These are phyloP conservation scores for Candida silvicultrix DNA, from an alignment of 805 yeast species.

Conservation along the genomic window DNA sequence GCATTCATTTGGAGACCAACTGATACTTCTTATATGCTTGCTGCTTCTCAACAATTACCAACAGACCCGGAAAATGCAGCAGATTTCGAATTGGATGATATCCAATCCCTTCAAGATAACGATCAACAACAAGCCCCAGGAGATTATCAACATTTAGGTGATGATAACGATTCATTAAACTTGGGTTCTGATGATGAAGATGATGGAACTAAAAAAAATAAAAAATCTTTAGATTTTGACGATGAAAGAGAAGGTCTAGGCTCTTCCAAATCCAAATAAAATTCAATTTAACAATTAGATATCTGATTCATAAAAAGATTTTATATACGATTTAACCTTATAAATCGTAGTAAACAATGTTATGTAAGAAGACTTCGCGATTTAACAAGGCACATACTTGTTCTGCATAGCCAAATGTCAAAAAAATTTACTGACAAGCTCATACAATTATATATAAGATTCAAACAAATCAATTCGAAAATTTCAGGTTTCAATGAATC, in stretches of 20 bases:
- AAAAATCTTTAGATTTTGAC: constrained; percentile 2
- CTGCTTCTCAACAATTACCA: constrained; percentile 89
- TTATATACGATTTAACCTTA: no score
- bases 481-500: no score
- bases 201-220: constrained; percentile 1
- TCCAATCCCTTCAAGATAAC: constrained; percentile 37
- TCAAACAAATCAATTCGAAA: no score
- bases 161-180: constrained; percentile 21
- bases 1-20: constrained; percentile 98
- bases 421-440: no score
- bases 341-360: no score
- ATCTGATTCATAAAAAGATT: no score
- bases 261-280: no score
- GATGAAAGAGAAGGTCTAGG: neutral
- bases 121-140: constrained; percentile 29
- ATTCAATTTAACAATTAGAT: no score
- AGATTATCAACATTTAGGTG: constrained; percentile 20
- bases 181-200: constrained; percentile 1
- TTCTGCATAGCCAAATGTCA: no score
- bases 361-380: no score
- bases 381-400: no score
- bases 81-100: constrained; percentile 56
- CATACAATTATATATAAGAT: no score
- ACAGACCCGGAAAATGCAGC: constrained; percentile 69
- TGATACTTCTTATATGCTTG: constrained; percentile 88